Evolutionary conservation across 192 early-diverging fungal genomes (phyloP).

Genomic region (Entomortierella parvispora): DNA sequence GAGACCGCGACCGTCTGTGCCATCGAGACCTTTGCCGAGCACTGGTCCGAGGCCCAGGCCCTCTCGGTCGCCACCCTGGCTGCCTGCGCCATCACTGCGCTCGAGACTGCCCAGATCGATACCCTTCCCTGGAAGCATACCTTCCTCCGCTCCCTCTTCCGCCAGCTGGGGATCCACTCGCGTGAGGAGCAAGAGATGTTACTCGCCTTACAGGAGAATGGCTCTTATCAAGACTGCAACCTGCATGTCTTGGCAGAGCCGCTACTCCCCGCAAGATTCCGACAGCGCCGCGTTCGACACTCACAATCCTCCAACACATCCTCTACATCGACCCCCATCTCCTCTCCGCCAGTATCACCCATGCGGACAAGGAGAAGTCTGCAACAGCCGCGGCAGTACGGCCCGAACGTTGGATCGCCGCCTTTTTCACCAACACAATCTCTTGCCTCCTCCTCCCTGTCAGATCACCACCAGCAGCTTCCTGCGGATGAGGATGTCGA

Average conservation of each 20-base stretch:
- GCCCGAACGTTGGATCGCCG: background rate
- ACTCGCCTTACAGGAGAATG: conserved; percentile 33
- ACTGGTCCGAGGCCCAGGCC: conserved; percentile 45
- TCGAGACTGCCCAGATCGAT: conserved; percentile 32
- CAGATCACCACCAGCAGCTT: too few species aligned
- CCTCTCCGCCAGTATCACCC: conserved; percentile 31
- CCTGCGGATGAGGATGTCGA: background rate
- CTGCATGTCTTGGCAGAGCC: conserved; percentile 43
- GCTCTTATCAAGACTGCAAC: conserved; percentile 45
- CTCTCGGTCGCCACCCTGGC: conserved; percentile 40
- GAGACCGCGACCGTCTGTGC: conserved; percentile 39
- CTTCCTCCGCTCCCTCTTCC: conserved; percentile 35
- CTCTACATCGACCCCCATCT: conserved; percentile 10
- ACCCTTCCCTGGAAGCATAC: conserved; percentile 50
- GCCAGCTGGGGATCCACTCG: conserved; percentile 35
- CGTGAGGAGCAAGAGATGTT: conserved; percentile 49
- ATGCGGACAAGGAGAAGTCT: conserved; percentile 18
- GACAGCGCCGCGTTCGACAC: background rate
- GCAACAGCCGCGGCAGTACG: conserved; percentile 15
- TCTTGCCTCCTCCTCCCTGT: background rate
- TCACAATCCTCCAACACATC: background rate
- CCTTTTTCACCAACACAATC: conserved; percentile 9
- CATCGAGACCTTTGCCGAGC: conserved; percentile 49
- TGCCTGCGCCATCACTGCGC: conserved; percentile 39
- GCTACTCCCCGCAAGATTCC: conserved; percentile 18